Evolutionary conservation across 345 rosid genomes (phyloP).

Genomic region (Eucalyptus albens): DNA sequence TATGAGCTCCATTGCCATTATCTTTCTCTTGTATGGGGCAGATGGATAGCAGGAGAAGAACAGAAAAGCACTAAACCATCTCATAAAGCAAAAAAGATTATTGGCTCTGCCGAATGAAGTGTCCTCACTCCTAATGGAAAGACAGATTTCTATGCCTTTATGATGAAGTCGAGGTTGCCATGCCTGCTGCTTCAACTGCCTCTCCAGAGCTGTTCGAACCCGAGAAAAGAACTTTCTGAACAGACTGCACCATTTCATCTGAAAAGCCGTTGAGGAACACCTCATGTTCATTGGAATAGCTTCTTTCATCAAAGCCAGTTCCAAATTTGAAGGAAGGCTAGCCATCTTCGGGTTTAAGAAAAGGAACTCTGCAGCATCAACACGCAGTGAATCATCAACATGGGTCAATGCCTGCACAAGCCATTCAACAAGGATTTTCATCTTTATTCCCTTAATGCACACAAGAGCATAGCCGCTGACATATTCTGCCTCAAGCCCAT

Average conservation of each 20-base stretch:
- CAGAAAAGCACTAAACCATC: slow-evolving; percentile 81
- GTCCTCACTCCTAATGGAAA: slow-evolving; percentile 14
- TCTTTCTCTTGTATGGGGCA: slow-evolving; percentile 92
- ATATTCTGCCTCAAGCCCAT: slow-evolving; percentile 7
- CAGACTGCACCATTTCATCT: slow-evolving; percentile 97
- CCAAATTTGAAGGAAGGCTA: slow-evolving; percentile 79
- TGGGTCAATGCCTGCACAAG: slow-evolving; percentile 78
- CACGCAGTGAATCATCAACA: slow-evolving; percentile 84
- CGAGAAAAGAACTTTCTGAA: slow-evolving; percentile 84
- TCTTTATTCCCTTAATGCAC: slow-evolving; percentile 57
- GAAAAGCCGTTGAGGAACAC: slow-evolving; percentile 85
- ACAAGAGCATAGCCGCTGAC: slow-evolving; percentile 32
- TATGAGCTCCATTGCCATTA: slow-evolving; percentile 91
- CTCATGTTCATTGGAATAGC: slow-evolving; percentile 95
- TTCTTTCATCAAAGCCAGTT: slow-evolving; percentile 65
- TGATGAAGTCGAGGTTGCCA: slow-evolving; percentile 39
- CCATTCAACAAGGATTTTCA: slow-evolving; percentile 73
- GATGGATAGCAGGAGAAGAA: slow-evolving; percentile 89
- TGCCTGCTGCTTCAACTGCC: slow-evolving; percentile 66
- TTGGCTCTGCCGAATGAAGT: slow-evolving; percentile 37
- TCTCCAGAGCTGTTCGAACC: slow-evolving; percentile 87
- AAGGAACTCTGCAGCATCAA: slow-evolving; percentile 95
- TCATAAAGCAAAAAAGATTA: slow-evolving; percentile 68
- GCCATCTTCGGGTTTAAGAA: slow-evolving; percentile 83
- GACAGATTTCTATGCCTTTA: slow-evolving; percentile 1